Percentiles rank a stretch among this genome's conserved stretches.
Conservation (phyloP, 352 stramenopile genomes). For the Pythium phragmiticola region DNA sequence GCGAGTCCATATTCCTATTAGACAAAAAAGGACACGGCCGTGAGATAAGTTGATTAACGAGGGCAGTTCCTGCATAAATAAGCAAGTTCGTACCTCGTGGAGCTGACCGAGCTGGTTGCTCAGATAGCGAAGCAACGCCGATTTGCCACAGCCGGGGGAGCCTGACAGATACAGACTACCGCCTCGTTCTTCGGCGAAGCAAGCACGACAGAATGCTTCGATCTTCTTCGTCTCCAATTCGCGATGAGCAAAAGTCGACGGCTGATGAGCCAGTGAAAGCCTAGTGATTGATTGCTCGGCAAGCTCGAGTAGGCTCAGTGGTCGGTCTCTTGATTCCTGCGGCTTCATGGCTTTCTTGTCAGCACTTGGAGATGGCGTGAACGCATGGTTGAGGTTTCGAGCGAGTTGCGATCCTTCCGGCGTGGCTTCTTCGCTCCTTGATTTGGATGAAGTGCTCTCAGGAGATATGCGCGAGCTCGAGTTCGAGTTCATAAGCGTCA, state of each 20-base stretch:
- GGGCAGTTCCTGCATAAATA: not conserved
- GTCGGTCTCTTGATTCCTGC: slow-evolving; percentile 6
- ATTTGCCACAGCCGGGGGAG: slow-evolving; percentile 76
- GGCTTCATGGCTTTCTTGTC: slow-evolving; percentile 20
- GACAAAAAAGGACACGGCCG: not conserved
- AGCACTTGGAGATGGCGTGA: slow-evolving; percentile 61
- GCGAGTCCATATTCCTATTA: slow-evolving; percentile 9
- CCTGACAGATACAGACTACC: slow-evolving; percentile 81
- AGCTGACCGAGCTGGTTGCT: slow-evolving; percentile 47
- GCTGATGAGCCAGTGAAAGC: slow-evolving; percentile 49
- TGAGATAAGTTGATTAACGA: not conserved
- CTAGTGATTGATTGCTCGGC: slow-evolving; percentile 44
- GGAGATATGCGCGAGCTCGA: slow-evolving; percentile 19
- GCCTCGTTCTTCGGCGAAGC: slow-evolving; percentile 47
- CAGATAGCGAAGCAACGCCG: slow-evolving; percentile 61
- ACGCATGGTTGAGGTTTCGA: slow-evolving; percentile 22
- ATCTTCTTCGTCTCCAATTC: slow-evolving; percentile 59
- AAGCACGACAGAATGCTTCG: slow-evolving; percentile 52
- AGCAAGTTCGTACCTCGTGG: slow-evolving; percentile 36
- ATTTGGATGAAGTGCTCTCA: slow-evolving; percentile 12
- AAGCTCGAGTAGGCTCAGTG: slow-evolving; percentile 15
- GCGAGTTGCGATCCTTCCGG: not conserved
- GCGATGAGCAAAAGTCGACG: slow-evolving; percentile 50
- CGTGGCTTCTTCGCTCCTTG: slow-evolving; percentile 8
- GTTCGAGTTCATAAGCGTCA: slow-evolving; percentile 1